Evolutionary conservation across 2,329 filamentous ascomycete genomes (phyloP).

Genomic region (Cladobotryum protrusum): DNA sequence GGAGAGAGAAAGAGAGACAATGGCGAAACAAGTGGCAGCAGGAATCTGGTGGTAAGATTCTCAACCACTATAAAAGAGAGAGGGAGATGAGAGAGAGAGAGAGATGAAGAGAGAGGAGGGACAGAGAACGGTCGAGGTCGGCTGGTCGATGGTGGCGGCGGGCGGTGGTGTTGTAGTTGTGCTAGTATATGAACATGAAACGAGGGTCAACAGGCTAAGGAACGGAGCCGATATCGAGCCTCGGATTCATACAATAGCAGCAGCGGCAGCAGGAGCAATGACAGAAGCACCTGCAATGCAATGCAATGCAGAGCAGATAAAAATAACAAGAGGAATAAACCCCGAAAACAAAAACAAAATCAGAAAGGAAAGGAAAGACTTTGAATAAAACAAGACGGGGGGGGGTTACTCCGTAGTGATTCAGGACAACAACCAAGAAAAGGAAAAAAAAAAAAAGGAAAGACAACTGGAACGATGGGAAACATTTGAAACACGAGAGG

Average conservation of each 20-base stretch:
- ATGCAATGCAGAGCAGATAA: too few relatives aligned
- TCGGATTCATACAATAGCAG: too few relatives aligned
- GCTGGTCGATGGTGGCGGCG: too few relatives aligned
- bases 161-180: too few relatives aligned
- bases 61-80: slow-evolving; percentile 8
- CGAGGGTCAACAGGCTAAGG: too few relatives aligned
- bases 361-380: background rate
- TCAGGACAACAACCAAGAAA: background rate
- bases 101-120: background rate
- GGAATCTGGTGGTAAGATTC: slow-evolving; percentile 5
- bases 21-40: too few relatives aligned
- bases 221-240: too few relatives aligned
- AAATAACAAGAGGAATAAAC: too few relatives aligned
- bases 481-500: background rate
- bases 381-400: background rate
- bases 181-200: too few relatives aligned
- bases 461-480: background rate
- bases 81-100: background rate
- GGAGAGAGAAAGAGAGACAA: slow-evolving; percentile 10
- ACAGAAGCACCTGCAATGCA: too few relatives aligned
- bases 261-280: too few relatives aligned
- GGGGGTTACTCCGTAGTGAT: too few relatives aligned
- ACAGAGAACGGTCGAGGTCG: background rate
- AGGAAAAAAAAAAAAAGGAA: background rate
- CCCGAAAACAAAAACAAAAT: background rate